Evolutionary conservation across 2,329 filamentous ascomycete genomes (phyloP), one percentile per base, ranked within the genome.

Genomic region (Parafenestella ontariensis): DNA sequence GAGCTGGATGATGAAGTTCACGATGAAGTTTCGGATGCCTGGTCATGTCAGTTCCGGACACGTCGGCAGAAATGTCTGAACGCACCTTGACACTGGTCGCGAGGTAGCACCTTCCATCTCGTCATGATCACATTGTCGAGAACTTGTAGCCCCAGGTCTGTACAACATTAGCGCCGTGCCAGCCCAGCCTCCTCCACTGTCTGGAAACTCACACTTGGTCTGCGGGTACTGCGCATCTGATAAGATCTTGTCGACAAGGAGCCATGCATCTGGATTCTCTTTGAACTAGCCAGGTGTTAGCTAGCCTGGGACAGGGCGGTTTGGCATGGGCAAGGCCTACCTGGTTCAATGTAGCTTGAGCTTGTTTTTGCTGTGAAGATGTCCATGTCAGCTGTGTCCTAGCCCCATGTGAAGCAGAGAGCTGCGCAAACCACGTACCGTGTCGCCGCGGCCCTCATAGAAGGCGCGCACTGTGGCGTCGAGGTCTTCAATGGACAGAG

Each of bases 11-110:
- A 99, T 99, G 81, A 96, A 96, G 80, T 96, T 92, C 70, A 99
- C 95, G 59, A 99, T 91, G 76, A 99, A 99, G 82, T 99, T 99
- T 70, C 95, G 92, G 73, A 99, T 99, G 62, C 95, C 95, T 96
- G 69, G 33, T 42, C 44, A 5, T 36, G 48, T 69, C 24, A 61
- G 60, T 43, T 21, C 39, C 39, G 8, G 34, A 29, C 20, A 40
- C 29, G 11, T 21, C 11, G 13, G 52, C 39, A 23, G 46, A 17
- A 26, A 17, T 33, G 21, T 34, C 18, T 13, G 15, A n/a, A 71
- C 82, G 54, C 77, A 90, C 92, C 92, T 84, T 95, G 89, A 78
- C 95, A 97, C 80, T 99, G 95, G 64, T 98, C 94, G 72, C 92
- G 88, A 48, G 95, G 95, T 59, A 99, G 82, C 55, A 98, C 92